These are phyloP conservation scores for Suillus discolor DNA, from an alignment of 768 basidiomycete species.

Conservation along the genomic window DNA sequence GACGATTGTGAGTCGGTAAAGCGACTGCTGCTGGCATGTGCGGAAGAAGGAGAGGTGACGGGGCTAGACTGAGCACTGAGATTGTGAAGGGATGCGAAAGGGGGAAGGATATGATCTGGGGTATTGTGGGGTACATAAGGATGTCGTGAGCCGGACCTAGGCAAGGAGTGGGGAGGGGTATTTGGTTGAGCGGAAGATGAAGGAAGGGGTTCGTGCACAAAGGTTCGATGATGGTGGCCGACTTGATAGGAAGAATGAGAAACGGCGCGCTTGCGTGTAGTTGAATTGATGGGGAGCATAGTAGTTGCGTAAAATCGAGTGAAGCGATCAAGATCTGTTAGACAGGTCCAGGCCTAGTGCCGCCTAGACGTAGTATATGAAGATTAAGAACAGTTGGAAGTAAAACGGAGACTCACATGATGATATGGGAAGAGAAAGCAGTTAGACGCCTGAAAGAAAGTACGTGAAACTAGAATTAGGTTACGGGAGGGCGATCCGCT, in stretches of 20 bases:
- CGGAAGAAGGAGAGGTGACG: constrained; percentile 27
- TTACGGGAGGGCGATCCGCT: constrained; percentile 5
- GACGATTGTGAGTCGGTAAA: constrained; percentile 26
- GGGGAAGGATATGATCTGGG: constrained; percentile 5
- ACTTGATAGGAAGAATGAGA: constrained; percentile 20
- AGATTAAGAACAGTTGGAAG: not conserved
- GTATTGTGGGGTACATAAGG: constrained; percentile 14
- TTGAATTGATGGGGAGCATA: constrained; percentile 19
- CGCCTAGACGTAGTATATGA: constrained; percentile 17
- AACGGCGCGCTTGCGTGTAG: constrained; percentile 16
- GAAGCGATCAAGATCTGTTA: constrained; percentile 9
- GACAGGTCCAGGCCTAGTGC: too few species aligned
- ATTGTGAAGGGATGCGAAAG: not conserved
- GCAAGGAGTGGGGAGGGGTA: constrained; percentile 24
- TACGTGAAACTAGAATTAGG: constrained; percentile 24
- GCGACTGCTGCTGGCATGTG: constrained; percentile 15
- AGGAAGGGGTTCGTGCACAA: constrained; percentile 9
- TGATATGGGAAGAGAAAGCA: constrained; percentile 12
- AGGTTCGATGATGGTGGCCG: constrained; percentile 10
- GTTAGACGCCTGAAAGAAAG: constrained; percentile 9
- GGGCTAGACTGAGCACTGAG: constrained; percentile 29
- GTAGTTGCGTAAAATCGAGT: constrained; percentile 5
- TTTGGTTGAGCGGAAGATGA: constrained; percentile 1
- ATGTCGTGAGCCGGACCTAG: constrained; percentile 12
- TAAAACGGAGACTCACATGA: constrained; percentile 23